Percentiles rank a stretch among this genome's conserved stretches.
Evolutionary conservation across 306 rosid genomes (phyloP).

Genomic region (Cyamopsis tetragonoloba): DNA sequence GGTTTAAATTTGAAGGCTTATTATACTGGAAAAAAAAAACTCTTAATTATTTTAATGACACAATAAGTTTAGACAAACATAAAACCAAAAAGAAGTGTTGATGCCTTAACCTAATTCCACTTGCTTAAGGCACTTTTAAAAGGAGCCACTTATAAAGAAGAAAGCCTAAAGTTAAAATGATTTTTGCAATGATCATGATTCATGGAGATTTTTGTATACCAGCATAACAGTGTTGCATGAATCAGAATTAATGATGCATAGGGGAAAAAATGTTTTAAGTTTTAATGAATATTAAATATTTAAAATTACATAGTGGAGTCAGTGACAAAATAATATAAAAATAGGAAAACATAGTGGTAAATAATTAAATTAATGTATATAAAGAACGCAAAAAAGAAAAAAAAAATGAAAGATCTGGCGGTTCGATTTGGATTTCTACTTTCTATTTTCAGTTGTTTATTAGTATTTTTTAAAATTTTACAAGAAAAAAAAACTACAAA

Average conservation of each 20-base stretch:
- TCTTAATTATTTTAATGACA: background rate
- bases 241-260: background rate
- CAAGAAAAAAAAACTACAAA: too few relatives aligned
- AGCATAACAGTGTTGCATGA: background rate
- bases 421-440: too few relatives aligned
- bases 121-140: background rate
- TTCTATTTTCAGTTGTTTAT: too few relatives aligned
- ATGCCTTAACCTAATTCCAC: background rate
- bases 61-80: background rate
- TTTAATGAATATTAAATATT: background rate
- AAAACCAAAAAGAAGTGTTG: background rate
- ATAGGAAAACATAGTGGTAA: too few relatives aligned
- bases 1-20: background rate
- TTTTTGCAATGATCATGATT: slow-evolving; percentile 13
- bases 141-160: background rate
- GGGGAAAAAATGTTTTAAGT: background rate
- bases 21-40: too few relatives aligned
- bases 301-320: background rate
- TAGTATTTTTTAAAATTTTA: too few relatives aligned
- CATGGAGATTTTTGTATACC: background rate
- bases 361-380: background rate
- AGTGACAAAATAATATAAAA: background rate
- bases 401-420: too few relatives aligned
- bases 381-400: background rate
- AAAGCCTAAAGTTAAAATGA: background rate